Base-by-base conservation (phyloP, 2,329 filamentous ascomycete genomes). In the Alternaria viburni region DNA sequence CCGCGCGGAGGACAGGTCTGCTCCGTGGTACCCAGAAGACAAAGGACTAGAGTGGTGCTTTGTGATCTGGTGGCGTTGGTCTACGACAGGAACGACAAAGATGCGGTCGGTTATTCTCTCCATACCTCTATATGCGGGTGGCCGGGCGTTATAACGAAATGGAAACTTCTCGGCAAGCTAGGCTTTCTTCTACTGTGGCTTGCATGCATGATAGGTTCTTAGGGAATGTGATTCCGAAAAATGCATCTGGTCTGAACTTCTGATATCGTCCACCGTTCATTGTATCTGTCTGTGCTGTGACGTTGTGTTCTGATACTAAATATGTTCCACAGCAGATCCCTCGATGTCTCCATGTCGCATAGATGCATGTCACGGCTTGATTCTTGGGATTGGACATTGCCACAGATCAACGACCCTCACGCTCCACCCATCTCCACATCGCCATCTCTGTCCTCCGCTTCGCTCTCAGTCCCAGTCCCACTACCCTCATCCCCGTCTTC, bases 1-100 rank as follows among this genome's bases (percentile, higher is more conserved):
- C 96, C 86, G 96, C 96, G 86, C 90, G 96, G 86, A 93, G 96
- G 90, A 99, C 96, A 85, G 96, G 96, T 97, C 90, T 99, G 86
- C 90, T 99, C 83, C 95, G 96, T 87, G 96, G 96, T 97, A 98
- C 96, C 83, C 96, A 99, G 89, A 99, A 99, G 93, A 93, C 90
- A 83, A 99, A 99, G 93, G 96, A 99, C 64, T 81, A 81, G 73
- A 73, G 66, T 72, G 69, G 63, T 71, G 72, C 44, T 66, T 67
- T 65, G 65, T 54, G 65, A 69, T 73, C 58, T 67, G 52, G 70
- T 70, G 71, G 73, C 70, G 69, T 62, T 62, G 57, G 50, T 71
- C 69, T 66, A 71, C 68, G 70, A 66, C 62, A 66, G 64, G 65
- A 70, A 70, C 66, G 69, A 72, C 71, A 74, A 69, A 67, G 71